These are phyloP conservation scores for Clitopilus passeckerianus DNA, from an alignment of 768 basidiomycete genomes.

Conservation along the genomic window DNA sequence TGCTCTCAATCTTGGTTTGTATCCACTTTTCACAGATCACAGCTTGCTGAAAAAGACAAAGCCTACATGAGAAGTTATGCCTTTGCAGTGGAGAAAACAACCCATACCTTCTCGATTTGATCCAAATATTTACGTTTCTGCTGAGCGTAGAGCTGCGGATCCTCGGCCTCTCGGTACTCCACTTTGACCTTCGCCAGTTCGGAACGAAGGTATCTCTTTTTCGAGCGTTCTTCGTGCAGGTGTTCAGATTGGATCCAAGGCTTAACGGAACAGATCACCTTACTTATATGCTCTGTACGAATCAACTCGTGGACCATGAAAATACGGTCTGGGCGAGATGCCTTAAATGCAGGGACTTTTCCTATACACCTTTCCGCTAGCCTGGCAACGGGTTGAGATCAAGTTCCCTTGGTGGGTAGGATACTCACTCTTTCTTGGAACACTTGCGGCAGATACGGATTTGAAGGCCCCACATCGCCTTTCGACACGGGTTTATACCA, in stretches of 20 bases:
- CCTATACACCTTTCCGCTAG: neutral
- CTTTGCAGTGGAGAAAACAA: neutral
- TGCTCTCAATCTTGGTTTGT: no score
- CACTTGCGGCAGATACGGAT: neutral
- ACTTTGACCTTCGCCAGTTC: neutral
- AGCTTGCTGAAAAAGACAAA: no score
- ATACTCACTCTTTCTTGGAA: neutral
- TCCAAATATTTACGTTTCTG: neutral
- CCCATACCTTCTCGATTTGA: neutral
- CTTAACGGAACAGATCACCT: neutral
- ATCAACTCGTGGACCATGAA: neutral
- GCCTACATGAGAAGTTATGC: no score
- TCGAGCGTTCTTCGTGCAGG: neutral
- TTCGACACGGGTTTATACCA: neutral
- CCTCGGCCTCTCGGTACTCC: neutral
- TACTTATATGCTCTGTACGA: neutral
- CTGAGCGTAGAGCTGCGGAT: neutral
- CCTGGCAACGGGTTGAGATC: neutral
- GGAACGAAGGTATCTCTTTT: neutral
- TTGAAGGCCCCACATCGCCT: neutral
- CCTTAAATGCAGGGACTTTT: neutral
- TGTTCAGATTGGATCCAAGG: neutral
- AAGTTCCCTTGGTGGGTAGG: neutral
- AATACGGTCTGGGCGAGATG: neutral
- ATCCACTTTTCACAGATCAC: no score